These are phyloP conservation scores for Mycena vulgaris DNA, from an alignment of 768 basidiomycete species.

Conservation along the genomic window DNA sequence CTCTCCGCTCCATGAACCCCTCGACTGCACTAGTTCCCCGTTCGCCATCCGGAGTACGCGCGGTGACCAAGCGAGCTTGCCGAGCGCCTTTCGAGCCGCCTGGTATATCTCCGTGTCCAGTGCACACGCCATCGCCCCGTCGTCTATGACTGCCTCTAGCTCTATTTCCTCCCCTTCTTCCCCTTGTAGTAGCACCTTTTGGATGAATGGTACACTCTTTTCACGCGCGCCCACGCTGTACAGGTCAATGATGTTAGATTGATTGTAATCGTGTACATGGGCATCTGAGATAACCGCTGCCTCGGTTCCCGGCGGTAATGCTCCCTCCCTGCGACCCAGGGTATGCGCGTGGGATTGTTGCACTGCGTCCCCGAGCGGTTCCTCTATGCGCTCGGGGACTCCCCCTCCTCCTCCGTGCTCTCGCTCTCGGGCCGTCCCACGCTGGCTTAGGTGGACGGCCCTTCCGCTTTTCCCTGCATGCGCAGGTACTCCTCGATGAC, in stretches of 20 bases:
- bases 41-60: conserved; percentile 38
- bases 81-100: neutral
- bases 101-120: conserved; percentile 20
- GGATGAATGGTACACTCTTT: conserved; percentile 27
- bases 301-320: neutral
- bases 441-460: conserved; percentile 26
- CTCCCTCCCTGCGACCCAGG: conserved; percentile 23
- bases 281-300: conserved; percentile 26
- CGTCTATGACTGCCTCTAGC: conserved; percentile 28
- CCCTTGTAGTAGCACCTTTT: conserved; percentile 5
- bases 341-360: conserved; percentile 15
- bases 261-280: neutral
- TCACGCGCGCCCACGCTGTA: conserved; percentile 21
- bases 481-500: conserved; percentile 25
- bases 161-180: neutral
- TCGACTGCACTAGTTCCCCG: conserved; percentile 27
- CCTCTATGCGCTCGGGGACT: conserved; percentile 34
- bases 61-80: neutral
- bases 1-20: conserved; percentile 34
- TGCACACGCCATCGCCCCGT: conserved; percentile 33
- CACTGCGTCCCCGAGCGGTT: conserved; percentile 25
- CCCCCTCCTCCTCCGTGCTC: neutral
- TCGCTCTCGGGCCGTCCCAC: conserved; percentile 9
- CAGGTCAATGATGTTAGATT: conserved; percentile 28
- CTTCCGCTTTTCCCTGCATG: conserved; percentile 28